phyloP scores from a whole-genome alignment of 257 asterid species.

The Rhazya stricta region DNA sequence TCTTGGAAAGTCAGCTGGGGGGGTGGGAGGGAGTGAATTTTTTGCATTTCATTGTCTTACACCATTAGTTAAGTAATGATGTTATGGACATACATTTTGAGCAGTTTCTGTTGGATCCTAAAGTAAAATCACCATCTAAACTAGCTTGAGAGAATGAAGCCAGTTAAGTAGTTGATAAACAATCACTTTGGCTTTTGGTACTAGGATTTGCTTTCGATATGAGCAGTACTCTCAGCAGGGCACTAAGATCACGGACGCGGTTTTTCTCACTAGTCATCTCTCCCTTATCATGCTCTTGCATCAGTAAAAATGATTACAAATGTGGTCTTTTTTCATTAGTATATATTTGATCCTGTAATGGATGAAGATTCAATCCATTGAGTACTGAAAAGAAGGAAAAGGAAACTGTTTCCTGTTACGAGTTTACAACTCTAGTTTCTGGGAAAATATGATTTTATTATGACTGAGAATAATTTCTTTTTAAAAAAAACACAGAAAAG shows the following conservation, averaged over 20 bases:
- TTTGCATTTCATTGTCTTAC: constrained; percentile 9
- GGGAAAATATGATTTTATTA: too few relatives aligned
- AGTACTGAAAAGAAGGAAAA: too few relatives aligned
- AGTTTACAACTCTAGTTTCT: too few relatives aligned
- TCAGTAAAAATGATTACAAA: too few relatives aligned
- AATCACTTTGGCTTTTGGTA: not conserved
- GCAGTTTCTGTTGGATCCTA: not conserved
- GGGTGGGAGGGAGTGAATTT: not conserved
- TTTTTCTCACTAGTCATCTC: not conserved
- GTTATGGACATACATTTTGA: not conserved
- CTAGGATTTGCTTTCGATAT: not conserved
- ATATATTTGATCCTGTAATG: too few relatives aligned
- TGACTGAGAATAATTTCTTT: too few relatives aligned
- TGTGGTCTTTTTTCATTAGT: too few relatives aligned
- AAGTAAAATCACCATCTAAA: not conserved
- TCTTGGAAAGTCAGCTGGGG: not conserved
- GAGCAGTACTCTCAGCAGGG: not conserved
- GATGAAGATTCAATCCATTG: too few relatives aligned
- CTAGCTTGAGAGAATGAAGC: not conserved
- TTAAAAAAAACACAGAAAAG: too few relatives aligned
- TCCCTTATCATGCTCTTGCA: too few relatives aligned
- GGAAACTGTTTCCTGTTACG: too few relatives aligned
- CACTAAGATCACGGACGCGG: not conserved
- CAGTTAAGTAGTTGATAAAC: not conserved
- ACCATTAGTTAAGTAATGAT: not conserved